Conservation (phyloP, 768 basidiomycete genomes). For the Mycena kentingensis region DNA sequence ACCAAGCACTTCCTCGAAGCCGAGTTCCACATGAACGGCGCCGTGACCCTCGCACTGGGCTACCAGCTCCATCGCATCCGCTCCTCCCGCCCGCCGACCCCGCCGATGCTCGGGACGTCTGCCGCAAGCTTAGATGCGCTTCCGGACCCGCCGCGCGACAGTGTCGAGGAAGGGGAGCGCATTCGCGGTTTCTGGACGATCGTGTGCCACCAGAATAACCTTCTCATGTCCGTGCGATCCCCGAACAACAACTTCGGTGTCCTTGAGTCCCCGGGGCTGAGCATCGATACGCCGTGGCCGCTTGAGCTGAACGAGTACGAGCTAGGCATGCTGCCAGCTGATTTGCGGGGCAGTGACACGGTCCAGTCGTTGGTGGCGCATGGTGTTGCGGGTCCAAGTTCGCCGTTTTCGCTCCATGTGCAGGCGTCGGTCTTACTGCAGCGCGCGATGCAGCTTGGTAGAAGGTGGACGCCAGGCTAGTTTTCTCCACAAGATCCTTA, state of each 20-base stretch:
- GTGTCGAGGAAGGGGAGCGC: conserved; percentile 24
- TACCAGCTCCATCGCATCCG: conserved; percentile 21
- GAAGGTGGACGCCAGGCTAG: conserved; percentile 19
- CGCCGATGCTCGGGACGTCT: conserved; percentile 15
- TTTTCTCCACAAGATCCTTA: not conserved
- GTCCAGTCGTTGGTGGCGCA: conserved; percentile 9
- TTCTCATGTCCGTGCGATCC: conserved; percentile 16
- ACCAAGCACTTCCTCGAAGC: conserved; percentile 22
- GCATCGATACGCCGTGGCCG: conserved; percentile 30
- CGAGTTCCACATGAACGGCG: conserved; percentile 21
- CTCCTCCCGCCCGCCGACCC: conserved; percentile 11
- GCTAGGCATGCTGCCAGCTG: conserved; percentile 2
- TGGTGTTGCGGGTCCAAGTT: conserved; percentile 10
- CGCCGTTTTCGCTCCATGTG: conserved; percentile 10
- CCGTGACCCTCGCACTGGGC: conserved; percentile 18
- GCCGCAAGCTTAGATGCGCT: conserved; percentile 3
- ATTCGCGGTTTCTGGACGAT: conserved; percentile 27
- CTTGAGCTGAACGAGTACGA: conserved; percentile 18
- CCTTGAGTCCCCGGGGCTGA: conserved; percentile 17
- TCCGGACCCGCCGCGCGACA: conserved; percentile 16
- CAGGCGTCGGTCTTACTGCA: conserved; percentile 25
- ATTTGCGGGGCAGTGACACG: conserved; percentile 12
- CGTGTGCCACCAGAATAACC: conserved; percentile 17
- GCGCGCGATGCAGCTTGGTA: conserved; percentile 11
- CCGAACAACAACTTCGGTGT: conserved; percentile 15